phyloP scores from a whole-genome alignment of 176 grass and related monocot species.

The Oryza glumipatula region DNA sequence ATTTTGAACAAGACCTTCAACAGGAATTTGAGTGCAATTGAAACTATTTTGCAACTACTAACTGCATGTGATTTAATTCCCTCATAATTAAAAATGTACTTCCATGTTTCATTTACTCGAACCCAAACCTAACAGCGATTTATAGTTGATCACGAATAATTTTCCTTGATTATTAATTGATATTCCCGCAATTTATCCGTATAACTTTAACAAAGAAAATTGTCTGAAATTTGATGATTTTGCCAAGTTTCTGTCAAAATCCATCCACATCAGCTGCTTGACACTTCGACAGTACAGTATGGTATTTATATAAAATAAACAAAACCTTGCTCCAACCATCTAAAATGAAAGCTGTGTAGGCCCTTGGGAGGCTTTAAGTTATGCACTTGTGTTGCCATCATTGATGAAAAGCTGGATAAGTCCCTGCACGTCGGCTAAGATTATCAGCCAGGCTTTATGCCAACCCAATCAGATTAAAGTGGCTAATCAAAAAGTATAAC shows the following conservation, averaged over 20 bases:
- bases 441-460: constrained; percentile 57
- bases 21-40: constrained; percentile 12
- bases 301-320: constrained; percentile 18
- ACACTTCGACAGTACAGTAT: neutral
- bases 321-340: constrained; percentile 42
- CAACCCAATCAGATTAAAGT: constrained; percentile 60
- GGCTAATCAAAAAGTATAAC: constrained; percentile 48
- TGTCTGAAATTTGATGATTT: neutral
- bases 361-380: constrained; percentile 42
- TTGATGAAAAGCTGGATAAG: constrained; percentile 53
- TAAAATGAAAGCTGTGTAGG: constrained; percentile 40
- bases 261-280: constrained; percentile 18
- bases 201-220: neutral
- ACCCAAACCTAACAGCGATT: neutral
- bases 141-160: neutral
- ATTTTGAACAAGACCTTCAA: constrained; percentile 6
- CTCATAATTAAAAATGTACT: neutral
- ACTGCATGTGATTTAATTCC: neutral
- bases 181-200: neutral
- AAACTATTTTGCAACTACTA: neutral
- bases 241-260: constrained; percentile 29
- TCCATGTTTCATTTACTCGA: neutral
- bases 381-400: constrained; percentile 48
- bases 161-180: neutral
- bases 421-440: constrained; percentile 49